phyloP scores from a whole-genome alignment of 768 basidiomycete species.

The Mycena rosella region DNA sequence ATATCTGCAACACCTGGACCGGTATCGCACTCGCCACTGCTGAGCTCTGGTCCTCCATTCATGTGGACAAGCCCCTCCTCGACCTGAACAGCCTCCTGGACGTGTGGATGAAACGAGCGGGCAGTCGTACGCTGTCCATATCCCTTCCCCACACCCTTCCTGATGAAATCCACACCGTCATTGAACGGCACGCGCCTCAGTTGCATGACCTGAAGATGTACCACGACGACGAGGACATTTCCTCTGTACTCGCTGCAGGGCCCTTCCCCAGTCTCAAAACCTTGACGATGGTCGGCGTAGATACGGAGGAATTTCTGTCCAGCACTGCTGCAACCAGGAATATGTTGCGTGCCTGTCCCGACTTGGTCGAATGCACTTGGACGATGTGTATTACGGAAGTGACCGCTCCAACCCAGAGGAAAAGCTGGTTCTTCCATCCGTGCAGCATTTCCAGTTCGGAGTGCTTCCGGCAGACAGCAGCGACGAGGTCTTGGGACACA shows the following conservation, averaged over 20 bases:
- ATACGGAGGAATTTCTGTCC: no score
- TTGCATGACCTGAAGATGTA: not conserved
- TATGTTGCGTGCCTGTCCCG: not conserved
- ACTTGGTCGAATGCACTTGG: not conserved
- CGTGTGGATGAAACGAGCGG: not conserved
- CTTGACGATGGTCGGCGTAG: no score
- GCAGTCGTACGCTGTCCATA: not conserved
- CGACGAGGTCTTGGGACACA: not conserved
- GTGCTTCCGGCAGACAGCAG: no score
- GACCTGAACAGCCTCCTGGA: not conserved
- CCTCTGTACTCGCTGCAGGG: no score
- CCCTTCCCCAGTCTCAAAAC: no score
- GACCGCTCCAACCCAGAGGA: not conserved
- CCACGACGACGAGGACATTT: not conserved
- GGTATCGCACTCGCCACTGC: not conserved
- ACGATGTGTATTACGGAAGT: not conserved
- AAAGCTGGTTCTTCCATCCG: not conserved
- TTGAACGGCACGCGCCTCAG: not conserved
- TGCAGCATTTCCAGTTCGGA: not conserved
- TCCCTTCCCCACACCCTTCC: not conserved
- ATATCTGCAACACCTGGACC: constrained; percentile 1
- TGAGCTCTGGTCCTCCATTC: not conserved
- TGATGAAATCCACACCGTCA: not conserved
- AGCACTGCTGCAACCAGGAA: no score
- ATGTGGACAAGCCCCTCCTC: not conserved